phyloP scores from a whole-genome alignment of 179 eudicot species.

The Beta macrorhiza region DNA sequence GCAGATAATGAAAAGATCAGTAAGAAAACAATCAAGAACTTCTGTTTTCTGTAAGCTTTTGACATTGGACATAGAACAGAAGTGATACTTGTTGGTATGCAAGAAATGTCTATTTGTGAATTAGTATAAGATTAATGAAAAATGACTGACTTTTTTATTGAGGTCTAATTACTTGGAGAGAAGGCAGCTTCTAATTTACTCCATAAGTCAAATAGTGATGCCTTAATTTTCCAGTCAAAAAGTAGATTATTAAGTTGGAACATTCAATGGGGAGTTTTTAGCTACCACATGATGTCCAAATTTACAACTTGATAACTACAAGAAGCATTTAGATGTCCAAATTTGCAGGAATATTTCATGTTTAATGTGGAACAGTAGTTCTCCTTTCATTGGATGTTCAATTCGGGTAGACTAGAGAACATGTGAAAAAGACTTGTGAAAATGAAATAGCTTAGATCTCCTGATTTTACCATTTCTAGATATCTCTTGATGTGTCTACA shows the following conservation, averaged over 20 bases:
- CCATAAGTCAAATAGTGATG: not conserved
- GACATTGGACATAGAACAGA: slow-evolving; percentile 3
- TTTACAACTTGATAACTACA: not conserved
- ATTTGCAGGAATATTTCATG: not conserved
- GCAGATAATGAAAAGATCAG: not conserved
- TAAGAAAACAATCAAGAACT: not conserved
- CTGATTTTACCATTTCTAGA: too few relatives aligned
- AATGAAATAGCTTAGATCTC: too few relatives aligned
- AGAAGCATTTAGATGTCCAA: not conserved
- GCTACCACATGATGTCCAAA: not conserved
- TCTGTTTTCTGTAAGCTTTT: not conserved
- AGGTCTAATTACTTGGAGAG: not conserved
- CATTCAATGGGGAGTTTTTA: not conserved
- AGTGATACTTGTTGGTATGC: not conserved
- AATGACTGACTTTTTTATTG: not conserved
- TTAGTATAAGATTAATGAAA: not conserved
- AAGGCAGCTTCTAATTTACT: not conserved
- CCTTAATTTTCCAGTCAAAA: not conserved
- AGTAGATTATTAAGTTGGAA: not conserved
- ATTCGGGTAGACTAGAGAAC: not conserved
- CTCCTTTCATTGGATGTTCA: not conserved
- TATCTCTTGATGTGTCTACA: too few relatives aligned
- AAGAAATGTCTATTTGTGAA: not conserved
- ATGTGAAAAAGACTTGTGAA: not conserved
- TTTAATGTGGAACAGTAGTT: not conserved